Evolutionary conservation across 2,329 filamentous ascomycete species (phyloP).

Genomic region (Neoarthrinium moseri): DNA sequence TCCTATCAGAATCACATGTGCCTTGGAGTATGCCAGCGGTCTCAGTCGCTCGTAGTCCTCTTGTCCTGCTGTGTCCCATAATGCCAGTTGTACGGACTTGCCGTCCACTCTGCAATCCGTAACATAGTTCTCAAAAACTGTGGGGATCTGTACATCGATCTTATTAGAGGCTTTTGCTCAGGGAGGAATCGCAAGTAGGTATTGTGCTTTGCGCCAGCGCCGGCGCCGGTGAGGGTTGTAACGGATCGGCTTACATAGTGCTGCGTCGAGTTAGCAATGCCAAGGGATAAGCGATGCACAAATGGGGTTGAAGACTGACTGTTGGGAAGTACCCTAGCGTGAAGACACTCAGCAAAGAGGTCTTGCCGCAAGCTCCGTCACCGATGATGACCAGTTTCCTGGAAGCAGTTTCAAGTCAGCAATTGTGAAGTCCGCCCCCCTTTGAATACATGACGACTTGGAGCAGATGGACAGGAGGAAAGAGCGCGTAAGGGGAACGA

Average conservation of each 20-base stretch:
- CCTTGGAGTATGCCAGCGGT: constrained; percentile 93
- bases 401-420: constrained; percentile 7
- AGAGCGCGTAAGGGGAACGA: too few relatives aligned
- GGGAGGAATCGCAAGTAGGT: not conserved
- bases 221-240: not conserved
- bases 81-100: constrained; percentile 94
- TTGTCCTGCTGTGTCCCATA: constrained; percentile 99
- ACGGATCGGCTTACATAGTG: constrained; percentile 7
- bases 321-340: constrained; percentile 97
- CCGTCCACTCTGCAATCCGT: constrained; percentile 98
- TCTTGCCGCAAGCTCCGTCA: constrained; percentile 91
- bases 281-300: constrained; percentile 5
- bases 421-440: too few relatives aligned
- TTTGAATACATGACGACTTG: too few relatives aligned
- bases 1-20: constrained; percentile 94
- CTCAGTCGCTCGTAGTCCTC: constrained; percentile 97
- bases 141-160: constrained; percentile 68
- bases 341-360: constrained; percentile 94
- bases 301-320: constrained; percentile 56
- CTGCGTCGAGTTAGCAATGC: constrained; percentile 5
- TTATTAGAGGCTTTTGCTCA: not conserved
- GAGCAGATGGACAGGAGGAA: too few relatives aligned
- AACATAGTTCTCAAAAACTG: constrained; percentile 99
- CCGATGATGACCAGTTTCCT: constrained; percentile 35
- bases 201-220: not conserved